These are phyloP conservation scores for Wickerhamiella occidentalis DNA, from an alignment of 805 yeast species.

Conservation along the genomic window DNA sequence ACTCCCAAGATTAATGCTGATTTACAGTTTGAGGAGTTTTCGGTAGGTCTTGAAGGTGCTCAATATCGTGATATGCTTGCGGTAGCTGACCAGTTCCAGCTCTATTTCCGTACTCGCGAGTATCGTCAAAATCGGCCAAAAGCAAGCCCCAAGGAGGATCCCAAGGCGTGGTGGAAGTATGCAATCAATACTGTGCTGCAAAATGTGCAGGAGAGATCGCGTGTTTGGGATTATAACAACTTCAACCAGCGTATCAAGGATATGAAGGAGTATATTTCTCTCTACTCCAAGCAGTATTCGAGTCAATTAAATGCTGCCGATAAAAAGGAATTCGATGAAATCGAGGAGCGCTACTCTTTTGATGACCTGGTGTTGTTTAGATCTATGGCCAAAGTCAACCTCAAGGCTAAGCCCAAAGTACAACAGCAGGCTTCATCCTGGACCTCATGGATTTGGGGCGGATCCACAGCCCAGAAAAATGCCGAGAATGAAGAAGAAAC, in stretches of 20 bases:
- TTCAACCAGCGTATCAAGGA: slow-evolving; percentile 61
- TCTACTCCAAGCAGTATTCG: slow-evolving; percentile 53
- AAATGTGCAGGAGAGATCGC: slow-evolving; percentile 71
- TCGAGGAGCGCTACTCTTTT: slow-evolving; percentile 50
- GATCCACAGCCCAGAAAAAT: slow-evolving; percentile 10
- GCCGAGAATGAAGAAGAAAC: slow-evolving; percentile 12
- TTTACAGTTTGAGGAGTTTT: slow-evolving; percentile 74
- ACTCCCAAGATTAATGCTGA: slow-evolving; percentile 51
- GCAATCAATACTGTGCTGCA: slow-evolving; percentile 62
- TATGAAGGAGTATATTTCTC: slow-evolving; percentile 48
- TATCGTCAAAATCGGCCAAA: slow-evolving; percentile 61
- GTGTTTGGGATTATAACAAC: slow-evolving; percentile 81
- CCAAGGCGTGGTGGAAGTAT: slow-evolving; percentile 70
- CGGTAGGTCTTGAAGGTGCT: slow-evolving; percentile 69
- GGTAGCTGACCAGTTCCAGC: slow-evolving; percentile 69
- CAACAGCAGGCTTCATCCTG: slow-evolving; percentile 18
- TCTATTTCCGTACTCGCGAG: slow-evolving; percentile 63
- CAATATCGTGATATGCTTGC: slow-evolving; percentile 75
- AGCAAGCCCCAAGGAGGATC: slow-evolving; percentile 41
- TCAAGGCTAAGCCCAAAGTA: slow-evolving; percentile 41
- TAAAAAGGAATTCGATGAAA: slow-evolving; percentile 32
- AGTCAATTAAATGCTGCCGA: slow-evolving; percentile 26
- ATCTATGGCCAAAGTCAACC: slow-evolving; percentile 58
- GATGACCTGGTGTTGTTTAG: slow-evolving; percentile 83
- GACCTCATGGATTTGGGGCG: slow-evolving; percentile 21